Conservation (phyloP, 768 basidiomycete species). For the Boletus bicolor region DNA sequence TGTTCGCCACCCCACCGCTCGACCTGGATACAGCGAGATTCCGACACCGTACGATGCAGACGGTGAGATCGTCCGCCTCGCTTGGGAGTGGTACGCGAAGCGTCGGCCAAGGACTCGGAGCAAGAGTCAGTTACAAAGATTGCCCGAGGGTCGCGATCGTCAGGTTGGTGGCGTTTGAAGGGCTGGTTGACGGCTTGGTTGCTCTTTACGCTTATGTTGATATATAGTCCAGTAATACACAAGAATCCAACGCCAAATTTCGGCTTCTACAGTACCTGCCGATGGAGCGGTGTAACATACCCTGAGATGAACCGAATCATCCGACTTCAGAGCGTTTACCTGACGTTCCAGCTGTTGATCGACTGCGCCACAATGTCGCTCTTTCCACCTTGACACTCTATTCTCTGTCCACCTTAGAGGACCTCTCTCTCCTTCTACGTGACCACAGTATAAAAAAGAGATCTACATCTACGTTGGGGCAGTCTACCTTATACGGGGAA, state of each 20-base stretch:
- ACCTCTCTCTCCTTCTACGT: too few relatives aligned
- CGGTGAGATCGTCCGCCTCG: constrained; percentile 84
- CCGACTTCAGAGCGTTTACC: neutral
- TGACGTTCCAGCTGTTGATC: neutral
- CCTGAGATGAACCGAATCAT: too few relatives aligned
- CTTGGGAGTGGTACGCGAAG: constrained; percentile 95
- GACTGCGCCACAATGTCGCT: neutral
- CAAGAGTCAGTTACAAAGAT: constrained; percentile 54
- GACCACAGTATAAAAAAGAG: too few relatives aligned
- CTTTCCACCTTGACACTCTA: too few relatives aligned
- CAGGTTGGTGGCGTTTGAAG: constrained; percentile 23
- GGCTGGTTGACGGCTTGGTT: neutral
- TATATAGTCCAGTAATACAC: constrained; percentile 1
- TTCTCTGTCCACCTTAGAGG: too few relatives aligned
- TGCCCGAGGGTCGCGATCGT: constrained; percentile 62
- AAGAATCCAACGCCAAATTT: neutral
- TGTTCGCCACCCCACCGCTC: constrained; percentile 92
- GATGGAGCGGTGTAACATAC: too few relatives aligned
- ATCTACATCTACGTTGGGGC: too few relatives aligned
- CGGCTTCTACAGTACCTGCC: neutral
- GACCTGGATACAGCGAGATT: constrained; percentile 94
- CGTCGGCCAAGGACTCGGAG: constrained; percentile 66
- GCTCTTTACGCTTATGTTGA: constrained; percentile 1
- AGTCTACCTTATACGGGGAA: too few relatives aligned
- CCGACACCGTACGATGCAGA: constrained; percentile 96